A percentile compares a stretch with the other conserved stretches of the same genome.
Conservation (phyloP, 129 eudicot genomes). For the Deinandra increscens region DNA sequence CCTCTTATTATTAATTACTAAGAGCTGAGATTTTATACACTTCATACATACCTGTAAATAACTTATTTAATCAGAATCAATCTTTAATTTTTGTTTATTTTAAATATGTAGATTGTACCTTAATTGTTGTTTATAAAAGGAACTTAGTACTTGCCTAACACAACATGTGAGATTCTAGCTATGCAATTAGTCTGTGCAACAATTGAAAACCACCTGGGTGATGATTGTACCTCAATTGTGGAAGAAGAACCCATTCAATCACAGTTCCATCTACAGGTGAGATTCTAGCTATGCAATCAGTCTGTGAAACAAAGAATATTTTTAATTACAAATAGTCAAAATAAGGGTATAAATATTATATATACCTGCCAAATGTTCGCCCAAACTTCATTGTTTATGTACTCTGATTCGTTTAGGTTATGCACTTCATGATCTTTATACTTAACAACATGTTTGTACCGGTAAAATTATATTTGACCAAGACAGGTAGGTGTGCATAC, state of each 20-base stretch:
- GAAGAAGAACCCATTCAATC: slow-evolving; percentile 83
- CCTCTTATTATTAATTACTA: too few relatives aligned
- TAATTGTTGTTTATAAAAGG: too few relatives aligned
- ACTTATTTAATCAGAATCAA: too few relatives aligned
- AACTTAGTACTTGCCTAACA: too few relatives aligned
- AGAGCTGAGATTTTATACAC: too few relatives aligned
- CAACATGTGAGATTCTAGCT: too few relatives aligned
- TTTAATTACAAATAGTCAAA: neutral
- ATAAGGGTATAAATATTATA: neutral
- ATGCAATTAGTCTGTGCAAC: too few relatives aligned
- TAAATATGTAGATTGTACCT: too few relatives aligned
- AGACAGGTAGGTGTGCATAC: too few relatives aligned
- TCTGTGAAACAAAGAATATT: slow-evolving; percentile 37
- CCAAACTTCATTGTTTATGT: slow-evolving; percentile 80
- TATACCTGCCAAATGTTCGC: slow-evolving; percentile 89
- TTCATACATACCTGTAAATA: too few relatives aligned
- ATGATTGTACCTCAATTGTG: slow-evolving; percentile 51
- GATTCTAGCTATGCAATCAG: slow-evolving; percentile 94
- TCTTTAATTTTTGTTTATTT: too few relatives aligned
- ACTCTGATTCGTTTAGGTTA: slow-evolving; percentile 88
- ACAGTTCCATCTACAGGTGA: slow-evolving; percentile 61
- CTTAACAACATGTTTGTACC: slow-evolving; percentile 52
- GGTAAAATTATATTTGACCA: too few relatives aligned
- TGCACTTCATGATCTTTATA: slow-evolving; percentile 68
- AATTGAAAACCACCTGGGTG: neutral